Evolutionary conservation across 2,329 filamentous ascomycete genomes (phyloP), one percentile per base, ranked within the genome.

Genomic region (Cercospora sp.): DNA sequence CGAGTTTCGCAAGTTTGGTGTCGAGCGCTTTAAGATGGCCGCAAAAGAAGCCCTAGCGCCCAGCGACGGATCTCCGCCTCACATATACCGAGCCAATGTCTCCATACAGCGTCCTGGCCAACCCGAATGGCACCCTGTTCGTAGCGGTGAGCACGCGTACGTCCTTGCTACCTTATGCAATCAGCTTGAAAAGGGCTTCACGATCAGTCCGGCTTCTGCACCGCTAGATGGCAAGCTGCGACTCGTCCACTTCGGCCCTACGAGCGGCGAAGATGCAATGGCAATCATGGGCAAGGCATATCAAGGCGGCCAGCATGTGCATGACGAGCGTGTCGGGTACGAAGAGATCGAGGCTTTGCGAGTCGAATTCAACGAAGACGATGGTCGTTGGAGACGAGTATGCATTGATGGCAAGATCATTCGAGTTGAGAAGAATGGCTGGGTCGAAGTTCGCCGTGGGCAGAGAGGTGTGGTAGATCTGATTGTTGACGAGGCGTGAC

Each of bases 321-420:
- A 78, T 1, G 82, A 88, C 55, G 79, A 83, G 18, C 74, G 77
- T 16, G 90, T 97, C 0, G 84, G 84, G 0, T 97, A 97, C 77
- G 87, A 91, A 18, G 85, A 87, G 64, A 84, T 95, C 6, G 86
- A 90, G 2, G 86, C 86, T 62, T 72, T 97, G 18, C 83, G 81
- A 67, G 87, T 97, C 58, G 84, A 86, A 16, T 88, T 92, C 39
- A 70, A 82, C 1, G 91, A 95, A 75, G 82, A 86, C 16, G 88
- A 92, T n/a, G 83, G 82, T 0, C 83, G 88, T 63, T 97, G 93
- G 93, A 85, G 94, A 69, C 88, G 94, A 75, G 86, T 96, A 13
- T 98, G 94, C 77, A 84, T 98, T n/a, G 94, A 98, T 79, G 94
- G 94, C 3, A 93, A 90, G 63, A 96, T 96, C 74, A 87, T 97